phyloP scores from a whole-genome alignment of 768 basidiomycete genomes.

The Phlegmacium glaucopus region DNA sequence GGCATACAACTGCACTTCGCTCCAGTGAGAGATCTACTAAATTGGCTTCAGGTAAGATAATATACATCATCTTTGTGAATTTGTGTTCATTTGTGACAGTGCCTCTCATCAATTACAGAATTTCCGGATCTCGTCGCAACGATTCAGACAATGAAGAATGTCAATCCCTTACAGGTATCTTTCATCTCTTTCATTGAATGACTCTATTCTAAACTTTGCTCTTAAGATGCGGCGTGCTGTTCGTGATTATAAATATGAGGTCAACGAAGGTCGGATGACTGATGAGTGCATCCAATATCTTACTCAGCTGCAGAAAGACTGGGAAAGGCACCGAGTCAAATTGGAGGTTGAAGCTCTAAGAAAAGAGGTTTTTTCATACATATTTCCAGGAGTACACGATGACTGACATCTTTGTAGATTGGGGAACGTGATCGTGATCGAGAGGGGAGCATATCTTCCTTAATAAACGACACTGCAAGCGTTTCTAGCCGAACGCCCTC shows the following conservation, averaged over 20 bases:
- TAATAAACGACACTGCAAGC: constrained; percentile 38
- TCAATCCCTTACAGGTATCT: constrained; percentile 88
- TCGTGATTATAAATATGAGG: constrained; percentile 91
- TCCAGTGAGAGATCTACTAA: constrained; percentile 78
- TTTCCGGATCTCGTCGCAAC: constrained; percentile 88
- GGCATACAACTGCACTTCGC: constrained; percentile 80
- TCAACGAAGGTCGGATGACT: constrained; percentile 87
- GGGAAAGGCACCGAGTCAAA: constrained; percentile 90
- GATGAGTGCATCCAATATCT: constrained; percentile 96
- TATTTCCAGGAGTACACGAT: neutral
- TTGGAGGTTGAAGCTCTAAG: constrained; percentile 81
- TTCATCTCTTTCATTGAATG: neutral
- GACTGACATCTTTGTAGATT: constrained; percentile 40
- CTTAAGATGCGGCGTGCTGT: constrained; percentile 88
- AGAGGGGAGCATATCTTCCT: constrained; percentile 54
- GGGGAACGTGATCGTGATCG: constrained; percentile 66
- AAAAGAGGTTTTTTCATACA: constrained; percentile 57
- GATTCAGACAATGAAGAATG: constrained; percentile 78
- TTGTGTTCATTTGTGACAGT: constrained; percentile 37
- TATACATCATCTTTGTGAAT: neutral
- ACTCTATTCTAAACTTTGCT: neutral
- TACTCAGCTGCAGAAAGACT: constrained; percentile 93
- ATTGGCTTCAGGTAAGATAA: constrained; percentile 73
- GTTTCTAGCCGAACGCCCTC: constrained; percentile 29
- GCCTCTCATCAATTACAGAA: constrained; percentile 81